Conservation (phyloP, 352 stramenopile species). For the Phytopythium mirpurense region DNA sequence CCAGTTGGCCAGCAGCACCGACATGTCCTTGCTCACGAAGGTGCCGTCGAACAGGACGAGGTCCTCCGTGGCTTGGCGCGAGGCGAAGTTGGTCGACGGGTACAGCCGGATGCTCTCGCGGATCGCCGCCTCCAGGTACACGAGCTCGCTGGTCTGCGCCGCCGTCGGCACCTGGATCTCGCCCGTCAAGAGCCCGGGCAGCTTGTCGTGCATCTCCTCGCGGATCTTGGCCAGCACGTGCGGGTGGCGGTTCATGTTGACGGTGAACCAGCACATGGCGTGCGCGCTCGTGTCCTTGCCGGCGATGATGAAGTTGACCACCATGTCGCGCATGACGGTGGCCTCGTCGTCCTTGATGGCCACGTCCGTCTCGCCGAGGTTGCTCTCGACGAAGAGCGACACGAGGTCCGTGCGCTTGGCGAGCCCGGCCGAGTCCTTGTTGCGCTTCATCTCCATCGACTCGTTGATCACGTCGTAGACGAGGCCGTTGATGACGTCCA, state of each 20-base stretch:
- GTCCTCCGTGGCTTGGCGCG: constrained; percentile 31
- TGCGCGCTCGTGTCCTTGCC: constrained; percentile 57
- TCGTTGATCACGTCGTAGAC: constrained; percentile 45
- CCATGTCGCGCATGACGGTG: constrained; percentile 27
- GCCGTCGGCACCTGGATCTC: constrained; percentile 24
- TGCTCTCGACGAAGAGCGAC: constrained; percentile 35
- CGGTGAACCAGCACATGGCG: constrained; percentile 64
- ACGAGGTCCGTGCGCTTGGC: constrained; percentile 46
- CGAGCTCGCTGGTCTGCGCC: constrained; percentile 38
- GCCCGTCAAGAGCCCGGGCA: constrained; percentile 21
- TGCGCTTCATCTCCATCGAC: constrained; percentile 31
- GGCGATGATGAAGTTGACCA: constrained; percentile 59
- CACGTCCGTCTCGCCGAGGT: background rate
- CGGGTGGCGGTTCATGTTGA: constrained; percentile 70
- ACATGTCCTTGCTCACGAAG: constrained; percentile 24
- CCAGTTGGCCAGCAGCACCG: constrained; percentile 23
- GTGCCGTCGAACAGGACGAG: constrained; percentile 45
- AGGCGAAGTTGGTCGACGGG: constrained; percentile 50
- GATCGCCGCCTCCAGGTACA: constrained; percentile 57
- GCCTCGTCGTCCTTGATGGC: too few species aligned
- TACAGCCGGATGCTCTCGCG: constrained; percentile 64
- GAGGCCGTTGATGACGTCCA: constrained; percentile 33
- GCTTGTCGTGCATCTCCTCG: constrained; percentile 35
- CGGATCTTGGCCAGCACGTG: constrained; percentile 35
- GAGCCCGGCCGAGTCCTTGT: constrained; percentile 22